Evolutionary conservation across 768 basidiomycete species (phyloP).

Genomic region (Mrakia frigida): DNA sequence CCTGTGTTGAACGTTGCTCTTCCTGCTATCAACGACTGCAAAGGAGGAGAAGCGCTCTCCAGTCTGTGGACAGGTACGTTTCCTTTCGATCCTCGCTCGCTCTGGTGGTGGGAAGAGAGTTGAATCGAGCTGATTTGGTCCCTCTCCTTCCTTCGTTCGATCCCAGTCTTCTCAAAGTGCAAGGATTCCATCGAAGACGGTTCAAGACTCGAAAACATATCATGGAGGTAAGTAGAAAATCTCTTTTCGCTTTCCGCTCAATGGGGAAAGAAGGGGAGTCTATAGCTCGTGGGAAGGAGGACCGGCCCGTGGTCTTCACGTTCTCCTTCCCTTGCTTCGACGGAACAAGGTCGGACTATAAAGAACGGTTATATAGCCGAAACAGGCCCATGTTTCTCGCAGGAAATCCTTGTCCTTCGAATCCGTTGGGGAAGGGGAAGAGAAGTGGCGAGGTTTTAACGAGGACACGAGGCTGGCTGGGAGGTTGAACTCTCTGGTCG

Average conservation of each 20-base stretch:
- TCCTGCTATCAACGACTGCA: slow-evolving; percentile 28
- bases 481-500: not conserved
- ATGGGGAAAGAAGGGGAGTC: not conserved
- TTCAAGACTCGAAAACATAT: slow-evolving; percentile 75
- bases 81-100: no score
- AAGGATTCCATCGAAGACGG: slow-evolving; percentile 74
- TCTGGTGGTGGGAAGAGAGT: no score
- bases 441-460: no score
- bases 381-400: no score
- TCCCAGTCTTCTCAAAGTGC: slow-evolving; percentile 74
- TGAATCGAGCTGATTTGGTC: not conserved
- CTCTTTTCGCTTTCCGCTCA: not conserved
- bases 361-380: no score
- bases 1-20: slow-evolving; percentile 24
- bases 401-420: no score
- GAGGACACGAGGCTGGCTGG: not conserved
- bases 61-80: slow-evolving; percentile 24
- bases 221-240: slow-evolving; percentile 62
- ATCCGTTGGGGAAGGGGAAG: no score
- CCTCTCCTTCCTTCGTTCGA: not conserved
- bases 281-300: no score
- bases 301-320: no score
- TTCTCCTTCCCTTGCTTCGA: no score
- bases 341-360: no score
- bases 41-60: slow-evolving; percentile 28